These are phyloP conservation scores for Pythium vanterpoolii DNA, from an alignment of 352 stramenopile species.

Conservation along the genomic window DNA sequence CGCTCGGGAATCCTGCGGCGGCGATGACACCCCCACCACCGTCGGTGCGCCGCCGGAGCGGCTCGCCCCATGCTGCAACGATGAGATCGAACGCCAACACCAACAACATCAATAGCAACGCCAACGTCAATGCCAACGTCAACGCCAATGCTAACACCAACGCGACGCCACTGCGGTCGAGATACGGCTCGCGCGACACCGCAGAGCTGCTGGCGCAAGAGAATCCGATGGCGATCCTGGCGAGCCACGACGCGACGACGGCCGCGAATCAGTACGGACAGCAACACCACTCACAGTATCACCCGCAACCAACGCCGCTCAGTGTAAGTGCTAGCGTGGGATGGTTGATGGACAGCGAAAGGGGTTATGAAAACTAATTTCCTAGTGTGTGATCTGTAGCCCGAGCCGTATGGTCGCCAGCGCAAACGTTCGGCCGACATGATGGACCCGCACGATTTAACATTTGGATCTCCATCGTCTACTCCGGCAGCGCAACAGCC, in stretches of 20 bases:
- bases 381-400: constrained; percentile 6
- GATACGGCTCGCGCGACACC: background rate
- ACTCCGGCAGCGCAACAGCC: too few relatives aligned
- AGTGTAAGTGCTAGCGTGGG: constrained; percentile 1
- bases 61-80: background rate
- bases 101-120: background rate
- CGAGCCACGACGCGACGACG: background rate
- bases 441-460: constrained; percentile 13
- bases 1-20: constrained; percentile 4
- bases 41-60: constrained; percentile 7
- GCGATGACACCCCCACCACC: constrained; percentile 1
- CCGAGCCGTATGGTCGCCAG: constrained; percentile 14
- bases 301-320: background rate
- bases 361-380: too few relatives aligned
- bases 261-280: background rate
- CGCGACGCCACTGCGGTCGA: background rate
- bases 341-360: background rate
- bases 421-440: constrained; percentile 25
- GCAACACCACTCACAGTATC: background rate
- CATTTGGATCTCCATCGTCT: background rate
- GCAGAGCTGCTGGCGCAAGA: background rate
- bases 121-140: background rate
- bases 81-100: background rate
- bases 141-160: background rate
- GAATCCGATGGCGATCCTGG: background rate